Base-by-base conservation (phyloP, 2,329 filamentous ascomycete species). In the Calonectria naviculata region DNA sequence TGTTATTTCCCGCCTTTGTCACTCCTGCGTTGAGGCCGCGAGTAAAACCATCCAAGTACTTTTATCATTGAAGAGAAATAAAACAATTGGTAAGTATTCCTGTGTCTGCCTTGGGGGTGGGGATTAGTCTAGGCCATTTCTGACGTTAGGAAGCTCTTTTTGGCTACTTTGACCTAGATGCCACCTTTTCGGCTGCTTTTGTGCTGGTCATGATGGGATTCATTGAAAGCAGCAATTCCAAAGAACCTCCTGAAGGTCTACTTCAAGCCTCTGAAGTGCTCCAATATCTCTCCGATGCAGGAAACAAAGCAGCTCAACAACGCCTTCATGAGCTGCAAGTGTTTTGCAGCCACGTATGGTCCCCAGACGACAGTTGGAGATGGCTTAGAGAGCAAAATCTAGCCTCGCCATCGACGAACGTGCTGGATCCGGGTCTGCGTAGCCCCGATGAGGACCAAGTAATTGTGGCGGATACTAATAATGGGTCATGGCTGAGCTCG, bases 151-250 rank as follows among this genome's bases (percentile, higher is more conserved):
- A 5, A 80, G 78, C 77, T 0, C 67, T 74, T 1, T 80, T 80
- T 41, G 78, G 78, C 1, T 80, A 75, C 29, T 80, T 80, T 47
- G 78, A 80, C 19, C 65, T 80, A 2, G 78, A 80, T 13, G 78
- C 77, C 4, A 77, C 78, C 0, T 80, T 80, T 34, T 79, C 78
- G 1, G 78, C 78, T 2, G 78, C 78, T 0, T 79, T 80, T 58
- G 71, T 78, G 4, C 47, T 80, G 1, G 73, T 76, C 12, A 80
- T 80, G 78, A 76, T 77, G 63, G 78, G 78, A 0, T 80, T 80
- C 46, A 73, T 79, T 1, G 72, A 78, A 24, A 73, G 69, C 31
- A 69, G 71, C 26, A 74, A 78, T 26, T 62, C 65, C 1, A 60
- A 74, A 26, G 71, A 74, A 4, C 77, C 78, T 5, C 78, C 78